Conservation (phyloP, 2,329 filamentous ascomycete species). For the Scleromitrula shiraiana region DNA sequence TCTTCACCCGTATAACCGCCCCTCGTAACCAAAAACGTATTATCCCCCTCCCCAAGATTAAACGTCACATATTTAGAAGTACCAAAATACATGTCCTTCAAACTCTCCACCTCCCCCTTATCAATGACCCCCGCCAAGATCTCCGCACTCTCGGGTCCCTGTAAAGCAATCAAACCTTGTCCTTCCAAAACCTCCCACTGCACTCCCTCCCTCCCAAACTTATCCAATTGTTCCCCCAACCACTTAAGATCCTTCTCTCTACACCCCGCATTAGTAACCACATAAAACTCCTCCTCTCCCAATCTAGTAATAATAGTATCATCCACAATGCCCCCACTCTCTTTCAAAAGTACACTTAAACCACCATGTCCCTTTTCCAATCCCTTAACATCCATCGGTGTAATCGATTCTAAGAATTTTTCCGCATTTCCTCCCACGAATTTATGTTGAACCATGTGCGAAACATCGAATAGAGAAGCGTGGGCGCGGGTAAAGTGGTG, state of each 20-base stretch:
- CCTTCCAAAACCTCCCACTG: constrained; percentile 63
- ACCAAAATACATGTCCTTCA: constrained; percentile 75
- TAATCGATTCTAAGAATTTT: constrained; percentile 75
- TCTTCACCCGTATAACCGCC: constrained; percentile 97
- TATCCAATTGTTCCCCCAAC: constrained; percentile 59
- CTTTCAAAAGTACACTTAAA: constrained; percentile 74
- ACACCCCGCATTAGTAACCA: constrained; percentile 92
- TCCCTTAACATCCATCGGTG: constrained; percentile 62
- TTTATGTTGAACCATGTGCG: constrained; percentile 91
- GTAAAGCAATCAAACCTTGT: constrained; percentile 77
- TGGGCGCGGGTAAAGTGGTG: constrained; percentile 85
- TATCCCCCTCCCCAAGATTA: constrained; percentile 47
- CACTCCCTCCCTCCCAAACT: constrained; percentile 46
- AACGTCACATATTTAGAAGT: constrained; percentile 60
- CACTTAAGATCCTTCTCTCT: constrained; percentile 81
- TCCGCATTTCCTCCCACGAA: constrained; percentile 74
- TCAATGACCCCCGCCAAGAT: constrained; percentile 60
- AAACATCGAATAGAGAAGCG: constrained; percentile 90
- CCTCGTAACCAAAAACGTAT: constrained; percentile 65
- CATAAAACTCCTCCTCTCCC: constrained; percentile 69
- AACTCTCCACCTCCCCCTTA: constrained; percentile 35
- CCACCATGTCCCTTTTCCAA: constrained; percentile 64
- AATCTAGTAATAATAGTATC: constrained; percentile 85
- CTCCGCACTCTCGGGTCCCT: constrained; percentile 70
- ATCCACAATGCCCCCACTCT: constrained; percentile 85